A percentile compares a stretch with the other conserved stretches of the same genome.
Conservation (phyloP, 73 alveolate species). For the Symbiodinium pilosum region DNA sequence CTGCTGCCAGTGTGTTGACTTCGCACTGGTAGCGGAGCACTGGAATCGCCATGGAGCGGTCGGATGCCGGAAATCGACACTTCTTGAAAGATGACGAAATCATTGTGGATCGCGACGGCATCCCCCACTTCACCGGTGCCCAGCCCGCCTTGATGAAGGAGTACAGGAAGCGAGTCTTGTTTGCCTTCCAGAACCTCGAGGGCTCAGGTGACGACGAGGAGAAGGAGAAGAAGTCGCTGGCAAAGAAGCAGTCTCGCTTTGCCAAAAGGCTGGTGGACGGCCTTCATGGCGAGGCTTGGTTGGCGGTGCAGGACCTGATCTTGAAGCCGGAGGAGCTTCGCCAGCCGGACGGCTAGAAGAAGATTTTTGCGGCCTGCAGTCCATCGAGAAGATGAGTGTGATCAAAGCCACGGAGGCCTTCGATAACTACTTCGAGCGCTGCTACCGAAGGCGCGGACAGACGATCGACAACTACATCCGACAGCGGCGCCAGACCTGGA, state of each 20-base stretch:
- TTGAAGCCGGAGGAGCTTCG: not conserved
- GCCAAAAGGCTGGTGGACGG: not conserved
- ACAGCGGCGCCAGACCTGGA: not conserved
- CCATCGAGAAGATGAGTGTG: not conserved
- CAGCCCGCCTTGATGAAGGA: not conserved
- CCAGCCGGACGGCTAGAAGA: not conserved
- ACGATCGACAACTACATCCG: not conserved
- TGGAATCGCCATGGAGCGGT: not conserved
- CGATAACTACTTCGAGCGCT: not conserved
- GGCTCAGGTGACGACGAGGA: not conserved
- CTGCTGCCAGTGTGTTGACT: not conserved
- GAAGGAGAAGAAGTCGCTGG: not conserved
- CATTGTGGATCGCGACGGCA: not conserved
- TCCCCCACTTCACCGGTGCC: not conserved
- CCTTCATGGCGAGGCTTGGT: not conserved
- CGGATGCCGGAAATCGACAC: not conserved
- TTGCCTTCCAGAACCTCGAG: not conserved
- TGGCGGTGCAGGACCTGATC: not conserved
- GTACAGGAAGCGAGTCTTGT: not conserved
- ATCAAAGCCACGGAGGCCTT: not conserved
- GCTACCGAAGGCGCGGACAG: not conserved
- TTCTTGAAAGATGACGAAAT: not conserved
- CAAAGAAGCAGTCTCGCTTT: not conserved
- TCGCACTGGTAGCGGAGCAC: constrained; percentile 44
- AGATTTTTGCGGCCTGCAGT: not conserved